Evolutionary conservation across 164 flowering plant species (phyloP).

Genomic region (Echeveria elegans): DNA sequence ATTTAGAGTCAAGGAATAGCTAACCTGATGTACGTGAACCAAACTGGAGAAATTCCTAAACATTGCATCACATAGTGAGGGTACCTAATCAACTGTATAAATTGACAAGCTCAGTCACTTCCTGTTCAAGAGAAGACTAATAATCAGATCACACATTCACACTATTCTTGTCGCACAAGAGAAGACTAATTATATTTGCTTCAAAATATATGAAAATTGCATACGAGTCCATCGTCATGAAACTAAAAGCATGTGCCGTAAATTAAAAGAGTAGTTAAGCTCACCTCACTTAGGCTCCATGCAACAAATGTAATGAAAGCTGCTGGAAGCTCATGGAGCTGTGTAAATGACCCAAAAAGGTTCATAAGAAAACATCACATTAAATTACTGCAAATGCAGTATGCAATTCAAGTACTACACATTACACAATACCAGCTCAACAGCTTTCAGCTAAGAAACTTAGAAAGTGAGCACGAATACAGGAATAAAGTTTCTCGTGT

Average conservation of each 20-base stretch:
- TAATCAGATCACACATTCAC: background rate
- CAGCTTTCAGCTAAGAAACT: background rate
- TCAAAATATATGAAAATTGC: background rate
- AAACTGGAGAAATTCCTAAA: constrained; percentile 48
- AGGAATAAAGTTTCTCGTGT: background rate
- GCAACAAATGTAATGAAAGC: constrained; percentile 66
- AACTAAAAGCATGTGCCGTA: no score
- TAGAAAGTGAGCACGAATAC: background rate
- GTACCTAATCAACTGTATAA: constrained; percentile 66
- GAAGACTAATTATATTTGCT: background rate
- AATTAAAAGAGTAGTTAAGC: no score
- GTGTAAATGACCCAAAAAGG: constrained; percentile 4
- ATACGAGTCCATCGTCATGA: background rate
- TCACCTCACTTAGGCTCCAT: constrained; percentile 75
- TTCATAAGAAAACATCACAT: background rate
- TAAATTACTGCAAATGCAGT: no score
- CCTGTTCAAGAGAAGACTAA: background rate
- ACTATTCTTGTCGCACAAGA: no score
- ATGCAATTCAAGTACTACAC: background rate
- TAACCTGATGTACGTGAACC: constrained; percentile 69
- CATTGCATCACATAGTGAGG: constrained; percentile 63
- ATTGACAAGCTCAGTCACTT: background rate
- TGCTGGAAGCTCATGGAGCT: constrained; percentile 70
- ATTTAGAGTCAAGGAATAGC: background rate
- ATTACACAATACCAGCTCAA: background rate